phyloP scores from a whole-genome alignment of 1,284 basidiomycete genomes.

The Neonothopanus nambi region DNA sequence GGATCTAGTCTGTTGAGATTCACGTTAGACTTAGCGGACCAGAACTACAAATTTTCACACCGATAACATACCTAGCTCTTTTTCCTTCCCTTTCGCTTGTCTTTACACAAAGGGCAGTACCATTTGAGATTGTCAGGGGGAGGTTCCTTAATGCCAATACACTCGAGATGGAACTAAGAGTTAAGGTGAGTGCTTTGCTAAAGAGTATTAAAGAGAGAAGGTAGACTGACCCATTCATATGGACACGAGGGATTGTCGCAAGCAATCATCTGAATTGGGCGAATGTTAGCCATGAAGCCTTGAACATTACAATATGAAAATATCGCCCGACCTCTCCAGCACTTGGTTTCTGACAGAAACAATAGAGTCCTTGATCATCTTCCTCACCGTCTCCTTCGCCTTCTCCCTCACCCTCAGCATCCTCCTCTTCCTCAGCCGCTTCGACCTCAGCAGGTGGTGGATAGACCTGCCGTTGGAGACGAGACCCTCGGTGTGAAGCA shows the following conservation, averaged over 20 bases:
- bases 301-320: neutral
- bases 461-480: slow-evolving; percentile 37
- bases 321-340: slow-evolving; percentile 55
- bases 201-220: slow-evolving; percentile 1
- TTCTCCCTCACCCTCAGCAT: slow-evolving; percentile 3
- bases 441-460: slow-evolving; percentile 1
- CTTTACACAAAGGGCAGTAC: slow-evolving; percentile 58
- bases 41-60: neutral
- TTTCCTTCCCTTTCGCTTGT: slow-evolving; percentile 22
- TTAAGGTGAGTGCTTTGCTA: too few species aligned
- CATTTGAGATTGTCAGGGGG: slow-evolving; percentile 51
- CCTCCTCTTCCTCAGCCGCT: slow-evolving; percentile 1
- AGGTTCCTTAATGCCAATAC: slow-evolving; percentile 59
- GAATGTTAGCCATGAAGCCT: slow-evolving; percentile 4
- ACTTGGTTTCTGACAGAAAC: slow-evolving; percentile 65
- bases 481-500: slow-evolving; percentile 37
- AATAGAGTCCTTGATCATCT: slow-evolving; percentile 51
- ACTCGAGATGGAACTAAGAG: slow-evolving; percentile 60
- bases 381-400: slow-evolving; percentile 9
- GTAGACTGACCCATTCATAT: slow-evolving; percentile 68
- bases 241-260: slow-evolving; percentile 63
- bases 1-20: too few species aligned
- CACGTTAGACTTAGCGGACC: too few species aligned
- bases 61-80: neutral
- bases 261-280: slow-evolving; percentile 56